phyloP scores from a whole-genome alignment of 2,329 filamentous ascomycete genomes.

The Teratosphaeria destructans region DNA sequence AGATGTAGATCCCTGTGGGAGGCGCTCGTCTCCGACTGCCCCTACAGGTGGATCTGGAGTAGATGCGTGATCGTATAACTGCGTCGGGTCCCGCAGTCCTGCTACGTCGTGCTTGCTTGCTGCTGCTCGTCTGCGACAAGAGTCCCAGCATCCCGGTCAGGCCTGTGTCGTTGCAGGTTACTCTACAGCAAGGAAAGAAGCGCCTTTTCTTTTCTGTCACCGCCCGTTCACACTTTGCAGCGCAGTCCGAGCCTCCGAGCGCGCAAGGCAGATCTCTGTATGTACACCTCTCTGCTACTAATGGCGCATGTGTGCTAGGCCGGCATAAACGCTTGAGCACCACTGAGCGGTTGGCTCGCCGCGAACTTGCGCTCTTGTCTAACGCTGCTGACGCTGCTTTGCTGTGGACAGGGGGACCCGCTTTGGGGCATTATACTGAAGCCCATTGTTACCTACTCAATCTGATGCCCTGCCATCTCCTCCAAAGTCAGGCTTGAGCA shows the following conservation, averaged over 20 bases:
- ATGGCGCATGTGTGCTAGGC: conserved; percentile 5
- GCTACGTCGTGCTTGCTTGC: neutral
- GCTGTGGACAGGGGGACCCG: neutral
- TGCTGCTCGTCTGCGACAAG: conserved; percentile 1
- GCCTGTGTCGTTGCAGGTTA: conserved; percentile 13
- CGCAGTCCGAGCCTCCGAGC: conserved; percentile 20
- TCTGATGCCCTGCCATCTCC: conserved; percentile 5
- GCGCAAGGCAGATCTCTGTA: conserved; percentile 9
- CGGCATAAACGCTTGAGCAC: neutral
- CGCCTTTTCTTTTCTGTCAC: conserved; percentile 16
- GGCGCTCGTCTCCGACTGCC: neutral
- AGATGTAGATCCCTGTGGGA: neutral
- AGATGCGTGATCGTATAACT: conserved; percentile 4
- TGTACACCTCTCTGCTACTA: neutral
- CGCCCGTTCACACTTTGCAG: conserved; percentile 9
- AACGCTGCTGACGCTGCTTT: neutral
- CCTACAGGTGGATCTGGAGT: conserved; percentile 1
- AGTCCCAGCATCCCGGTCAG: conserved; percentile 6
- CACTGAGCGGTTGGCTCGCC: neutral
- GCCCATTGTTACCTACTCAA: conserved; percentile 5
- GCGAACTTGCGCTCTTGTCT: neutral
- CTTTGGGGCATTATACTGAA: neutral
- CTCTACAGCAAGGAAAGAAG: conserved; percentile 24
- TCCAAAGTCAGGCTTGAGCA: conserved; percentile 4
- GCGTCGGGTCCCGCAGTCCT: conserved; percentile 1